Evolutionary conservation across 441 rosid species (phyloP).

Genomic region (Populus trichocarpa): DNA sequence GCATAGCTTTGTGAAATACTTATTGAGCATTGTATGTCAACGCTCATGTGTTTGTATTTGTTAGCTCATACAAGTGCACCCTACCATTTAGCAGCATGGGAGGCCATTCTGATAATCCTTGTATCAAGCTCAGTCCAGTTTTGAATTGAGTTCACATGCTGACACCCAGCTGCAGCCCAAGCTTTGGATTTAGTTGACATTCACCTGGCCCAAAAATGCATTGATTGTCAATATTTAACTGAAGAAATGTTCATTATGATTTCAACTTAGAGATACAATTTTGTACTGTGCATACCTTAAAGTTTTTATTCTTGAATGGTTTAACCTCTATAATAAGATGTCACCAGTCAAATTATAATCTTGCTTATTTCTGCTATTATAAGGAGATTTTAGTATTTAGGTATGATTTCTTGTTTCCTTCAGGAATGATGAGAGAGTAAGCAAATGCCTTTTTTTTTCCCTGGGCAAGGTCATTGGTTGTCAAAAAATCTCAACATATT

Average conservation of each 20-base stretch:
- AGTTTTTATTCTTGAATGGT: background rate
- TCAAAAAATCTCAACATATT: background rate
- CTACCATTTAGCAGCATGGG: background rate
- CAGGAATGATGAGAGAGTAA: background rate
- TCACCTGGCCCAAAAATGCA: background rate
- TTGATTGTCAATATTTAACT: background rate
- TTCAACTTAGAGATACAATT: background rate
- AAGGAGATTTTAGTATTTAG: background rate
- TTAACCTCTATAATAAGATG: background rate
- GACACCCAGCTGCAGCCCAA: background rate
- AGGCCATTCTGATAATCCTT: background rate
- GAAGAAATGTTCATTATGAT: background rate
- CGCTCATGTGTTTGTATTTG: background rate
- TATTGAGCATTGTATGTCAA: background rate
- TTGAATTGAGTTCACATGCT: background rate
- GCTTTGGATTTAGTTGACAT: background rate
- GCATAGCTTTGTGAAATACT: background rate
- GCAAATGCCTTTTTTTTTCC: background rate
- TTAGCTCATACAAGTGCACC: background rate
- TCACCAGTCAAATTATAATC: background rate
- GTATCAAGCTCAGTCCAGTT: background rate
- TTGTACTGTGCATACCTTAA: background rate
- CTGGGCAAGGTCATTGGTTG: background rate
- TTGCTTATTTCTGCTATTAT: background rate
- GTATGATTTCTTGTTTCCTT: background rate